Evolutionary conservation across 1,284 basidiomycete species (phyloP), one percentile per base, ranked within the genome.

Genomic region (Xerocomus nothofagi): DNA sequence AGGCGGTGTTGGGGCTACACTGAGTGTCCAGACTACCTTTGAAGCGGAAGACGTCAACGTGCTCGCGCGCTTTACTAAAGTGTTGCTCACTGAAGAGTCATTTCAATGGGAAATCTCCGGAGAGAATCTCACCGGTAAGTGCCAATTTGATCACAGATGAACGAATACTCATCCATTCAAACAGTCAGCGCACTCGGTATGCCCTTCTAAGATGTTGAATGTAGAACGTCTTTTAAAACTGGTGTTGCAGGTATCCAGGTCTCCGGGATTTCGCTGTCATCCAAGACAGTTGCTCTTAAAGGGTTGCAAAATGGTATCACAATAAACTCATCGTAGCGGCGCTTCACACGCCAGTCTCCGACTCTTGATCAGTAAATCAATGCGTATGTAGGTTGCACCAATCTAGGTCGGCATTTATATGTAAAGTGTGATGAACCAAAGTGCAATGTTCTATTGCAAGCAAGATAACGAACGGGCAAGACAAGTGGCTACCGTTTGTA

Each of bases 71-170:
- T 91, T 91, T 63, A 88, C 88, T 1, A 81, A 80, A 72, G 69
- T 71, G 17, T 68, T 90, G 48, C 73, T 91, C 6, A 87, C 80
- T 1, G 70, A 83, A 55, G 82, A 84, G 57, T 79, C 77, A 11
- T 91, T 91, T 61, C 77, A 82, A 17, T 91, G 88, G 88, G 74
- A 78, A 27, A 89, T 91, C 56, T 74, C 79, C 15, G 84, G 80
- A n/a, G 73, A 82, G 32, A 84, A 86, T 59, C 65, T 91, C 32
- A 79, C 76, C 33, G 82, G 84, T 75, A 56, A 56, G 71, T 50
- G 14, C 38, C 7, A 21, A 14, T 15, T n/a, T 33, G 9, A 31
- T 29, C 4, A 26, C 21, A 33, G 7, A 36, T 27, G n/a, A 24
- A 10, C 17, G 18, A 15, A 21, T 3, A 10, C 49, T 59, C 20